Evolutionary conservation across 75 land plant genomes (phyloP), one percentile per base, ranked within the genome.

Genomic region (Pseudotsuga menziesii): DNA sequence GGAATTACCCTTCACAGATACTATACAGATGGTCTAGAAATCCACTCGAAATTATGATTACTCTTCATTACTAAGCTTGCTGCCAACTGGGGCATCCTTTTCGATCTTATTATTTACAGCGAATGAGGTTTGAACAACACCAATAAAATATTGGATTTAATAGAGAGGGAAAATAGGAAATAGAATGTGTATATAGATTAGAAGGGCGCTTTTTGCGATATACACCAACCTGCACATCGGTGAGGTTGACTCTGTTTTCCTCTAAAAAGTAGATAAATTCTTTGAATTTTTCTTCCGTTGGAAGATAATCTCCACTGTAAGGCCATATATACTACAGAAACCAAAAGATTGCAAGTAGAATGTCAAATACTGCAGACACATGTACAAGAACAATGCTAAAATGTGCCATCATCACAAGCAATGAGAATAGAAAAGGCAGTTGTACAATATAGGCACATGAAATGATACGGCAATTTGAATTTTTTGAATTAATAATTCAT

Each of bases 251-350:
- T 35, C 83, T 78, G 76, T 88, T 83, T 26, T 89, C 90, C 73
- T 85, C 72, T 9, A 97, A 88, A 75, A 88, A 88, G 79, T 82
- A 84, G 35, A 91, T 72, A 52, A 97, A 88, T 39, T 89, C 85
- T 57, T 74, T 79, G 83, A 94, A 97, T 78, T 95, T 94, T 78
- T 92, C 96, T 74, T 91, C 89, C 9, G 93, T 94, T 57, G 99
- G 99, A 75, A 63, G 95, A 83, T 97, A 97, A 57, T 97, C 98
- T 16, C 99, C 99, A 79, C 99, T 97, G 74, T 97, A 93, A 27
- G 89, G 84, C 74, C 86, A 84, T 73, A 87, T 78, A 29, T 79
- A 74, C 88, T 87, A 71, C 55, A 35, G 22, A 63, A 6, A 19
- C 26, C 44, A 14, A 60, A 60, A 73, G 4, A 73, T 4, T 22